Conservation (phyloP, 352 stramenopile genomes). For the Pythium plurisporium region DNA sequence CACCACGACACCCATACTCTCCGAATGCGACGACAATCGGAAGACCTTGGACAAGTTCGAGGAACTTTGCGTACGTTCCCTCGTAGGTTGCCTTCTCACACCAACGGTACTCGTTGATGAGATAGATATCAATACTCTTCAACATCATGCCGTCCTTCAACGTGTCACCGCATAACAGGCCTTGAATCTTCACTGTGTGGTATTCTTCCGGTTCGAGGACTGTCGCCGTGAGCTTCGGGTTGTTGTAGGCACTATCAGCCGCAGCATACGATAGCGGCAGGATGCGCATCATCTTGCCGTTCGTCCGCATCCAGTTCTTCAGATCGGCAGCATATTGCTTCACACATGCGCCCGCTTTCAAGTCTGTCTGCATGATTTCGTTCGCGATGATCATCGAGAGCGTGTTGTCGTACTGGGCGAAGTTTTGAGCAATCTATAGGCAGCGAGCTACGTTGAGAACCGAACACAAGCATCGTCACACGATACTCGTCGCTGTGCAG, state of each 20-base stretch:
- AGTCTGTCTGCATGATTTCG: slow-evolving; percentile 83
- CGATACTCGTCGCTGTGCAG: not conserved
- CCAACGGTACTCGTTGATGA: slow-evolving; percentile 89
- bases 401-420: slow-evolving; percentile 86
- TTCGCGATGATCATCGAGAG: slow-evolving; percentile 79
- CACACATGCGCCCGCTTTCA: slow-evolving; percentile 72
- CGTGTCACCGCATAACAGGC: slow-evolving; percentile 77
- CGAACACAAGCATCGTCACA: not conserved
- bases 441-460: not conserved
- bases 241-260: slow-evolving; percentile 69
- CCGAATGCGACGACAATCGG: slow-evolving; percentile 78
- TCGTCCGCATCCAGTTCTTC: slow-evolving; percentile 87
- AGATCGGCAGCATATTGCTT: slow-evolving; percentile 81
- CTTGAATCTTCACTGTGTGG: slow-evolving; percentile 78
- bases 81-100: slow-evolving; percentile 65
- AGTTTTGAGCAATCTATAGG: slow-evolving; percentile 76
- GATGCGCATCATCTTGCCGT: slow-evolving; percentile 79
- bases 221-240: slow-evolving; percentile 34
- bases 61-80: slow-evolving; percentile 67
- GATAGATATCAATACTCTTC: slow-evolving; percentile 84
- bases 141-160: slow-evolving; percentile 78
- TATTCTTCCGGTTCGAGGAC: slow-evolving; percentile 59
- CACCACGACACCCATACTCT: slow-evolving; percentile 79
- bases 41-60: slow-evolving; percentile 67
- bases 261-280: slow-evolving; percentile 76